Percentiles rank a stretch among this genome's conserved stretches.
These are phyloP conservation scores for Perkinsus chesapeaki DNA, from an alignment of 169 alveolate species.

Conservation along the genomic window DNA sequence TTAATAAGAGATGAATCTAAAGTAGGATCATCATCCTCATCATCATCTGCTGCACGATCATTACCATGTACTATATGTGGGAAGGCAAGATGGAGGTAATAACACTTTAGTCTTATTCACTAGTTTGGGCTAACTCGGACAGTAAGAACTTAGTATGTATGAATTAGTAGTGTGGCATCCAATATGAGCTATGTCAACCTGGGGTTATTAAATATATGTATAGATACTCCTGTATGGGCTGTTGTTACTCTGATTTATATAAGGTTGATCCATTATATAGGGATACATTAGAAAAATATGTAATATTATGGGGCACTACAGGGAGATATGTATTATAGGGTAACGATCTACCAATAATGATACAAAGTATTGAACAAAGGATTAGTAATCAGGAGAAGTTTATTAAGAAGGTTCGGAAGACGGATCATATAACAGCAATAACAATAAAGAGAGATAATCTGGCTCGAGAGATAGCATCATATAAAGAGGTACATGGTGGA, in stretches of 20 bases:
- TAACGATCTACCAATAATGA: not conserved
- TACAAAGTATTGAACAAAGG: not conserved
- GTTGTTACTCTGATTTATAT: not conserved
- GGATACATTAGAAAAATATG: not conserved
- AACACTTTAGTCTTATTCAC: not conserved
- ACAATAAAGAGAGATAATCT: not conserved
- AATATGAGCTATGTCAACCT: too few species aligned
- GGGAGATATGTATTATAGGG: not conserved
- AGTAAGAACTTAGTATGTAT: too few species aligned
- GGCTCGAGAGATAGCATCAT: not conserved
- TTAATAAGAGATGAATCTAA: not conserved
- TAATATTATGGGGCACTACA: not conserved
- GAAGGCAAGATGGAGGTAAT: not conserved
- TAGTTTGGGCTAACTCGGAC: too few species aligned
- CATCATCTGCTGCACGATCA: not conserved
- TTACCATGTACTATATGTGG: not conserved
- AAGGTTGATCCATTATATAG: not conserved
- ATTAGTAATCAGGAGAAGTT: not conserved
- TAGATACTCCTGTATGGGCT: not conserved
- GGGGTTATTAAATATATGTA: too few species aligned
- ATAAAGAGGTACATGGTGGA: not conserved
- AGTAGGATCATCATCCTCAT: not conserved
- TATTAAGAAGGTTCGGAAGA: not conserved
- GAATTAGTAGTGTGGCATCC: too few species aligned
- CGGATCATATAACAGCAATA: not conserved